Conservation (phyloP, 345 rosid genomes). For the Barbarea vulgaris region DNA sequence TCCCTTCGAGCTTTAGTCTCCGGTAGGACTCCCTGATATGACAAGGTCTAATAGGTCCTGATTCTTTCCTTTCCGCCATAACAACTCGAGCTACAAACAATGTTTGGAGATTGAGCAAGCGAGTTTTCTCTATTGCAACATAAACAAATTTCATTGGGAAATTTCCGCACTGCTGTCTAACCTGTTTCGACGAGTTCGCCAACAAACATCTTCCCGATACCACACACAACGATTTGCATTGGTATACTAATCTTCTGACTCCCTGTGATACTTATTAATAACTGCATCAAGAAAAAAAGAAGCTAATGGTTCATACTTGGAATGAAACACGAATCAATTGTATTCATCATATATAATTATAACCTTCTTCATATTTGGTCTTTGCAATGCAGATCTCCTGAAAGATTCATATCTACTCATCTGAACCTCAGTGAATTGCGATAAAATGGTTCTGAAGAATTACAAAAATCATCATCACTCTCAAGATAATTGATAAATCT, state of each 20-base stretch:
- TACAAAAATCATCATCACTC: conserved; percentile 4
- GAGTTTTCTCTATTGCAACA: background rate
- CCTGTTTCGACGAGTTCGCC: conserved; percentile 99
- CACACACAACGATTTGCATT: conserved; percentile 82
- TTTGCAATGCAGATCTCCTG: conserved; percentile 94
- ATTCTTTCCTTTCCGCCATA: conserved; percentile 86
- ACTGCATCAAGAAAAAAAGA: conserved; percentile 44
- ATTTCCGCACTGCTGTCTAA: background rate
- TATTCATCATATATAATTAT: background rate
- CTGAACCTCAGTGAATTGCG: conserved; percentile 79
- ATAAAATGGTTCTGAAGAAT: conserved; percentile 63
- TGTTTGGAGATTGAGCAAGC: background rate
- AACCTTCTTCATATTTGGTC: conserved; percentile 91
- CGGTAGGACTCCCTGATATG: conserved; percentile 91
- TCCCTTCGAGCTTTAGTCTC: conserved; percentile 85
- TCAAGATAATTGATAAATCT: background rate
- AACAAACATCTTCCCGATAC: conserved; percentile 98
- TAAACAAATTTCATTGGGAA: background rate
- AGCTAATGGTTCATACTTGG: background rate
- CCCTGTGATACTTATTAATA: conserved; percentile 73
- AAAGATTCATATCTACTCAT: conserved; percentile 95
- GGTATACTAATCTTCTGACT: conserved; percentile 78
- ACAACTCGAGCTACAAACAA: conserved; percentile 72
- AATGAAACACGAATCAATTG: background rate
- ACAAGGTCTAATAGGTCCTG: conserved; percentile 97